Conservation (phyloP, 441 rosid genomes). For the Adansonia gregorii region DNA sequence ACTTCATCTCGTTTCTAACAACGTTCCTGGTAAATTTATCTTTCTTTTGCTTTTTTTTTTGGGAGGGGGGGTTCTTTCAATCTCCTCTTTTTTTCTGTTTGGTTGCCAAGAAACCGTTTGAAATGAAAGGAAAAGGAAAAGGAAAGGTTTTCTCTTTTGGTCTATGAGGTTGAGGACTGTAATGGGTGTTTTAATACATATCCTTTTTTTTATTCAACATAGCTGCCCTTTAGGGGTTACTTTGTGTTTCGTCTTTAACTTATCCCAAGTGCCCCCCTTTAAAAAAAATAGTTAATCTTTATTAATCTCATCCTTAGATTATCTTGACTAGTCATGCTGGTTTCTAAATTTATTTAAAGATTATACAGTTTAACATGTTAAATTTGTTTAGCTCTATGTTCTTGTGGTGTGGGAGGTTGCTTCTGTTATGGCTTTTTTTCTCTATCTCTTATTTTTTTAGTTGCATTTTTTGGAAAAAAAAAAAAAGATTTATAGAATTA, state of each 20-base stretch:
- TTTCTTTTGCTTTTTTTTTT: not conserved
- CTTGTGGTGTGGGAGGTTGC: not conserved
- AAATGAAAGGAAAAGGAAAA: not conserved
- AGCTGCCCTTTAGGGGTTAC: not conserved
- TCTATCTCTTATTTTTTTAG: not conserved
- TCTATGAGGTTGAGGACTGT: not conserved
- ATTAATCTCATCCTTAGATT: not conserved
- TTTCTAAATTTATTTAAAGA: not conserved
- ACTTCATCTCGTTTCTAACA: constrained; percentile 39
- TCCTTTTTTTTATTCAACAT: not conserved
- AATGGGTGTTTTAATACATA: constrained; percentile 1
- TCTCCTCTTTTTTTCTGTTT: constrained; percentile 27
- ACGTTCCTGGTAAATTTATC: constrained; percentile 42
- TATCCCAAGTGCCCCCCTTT: not conserved
- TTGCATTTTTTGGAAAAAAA: not conserved
- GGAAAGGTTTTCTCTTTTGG: not conserved
- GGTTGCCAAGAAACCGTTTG: constrained; percentile 25
- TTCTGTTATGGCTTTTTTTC: not conserved
- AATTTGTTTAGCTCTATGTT: not conserved
- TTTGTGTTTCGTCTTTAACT: not conserved
- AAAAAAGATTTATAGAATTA: not conserved
- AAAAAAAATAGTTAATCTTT: not conserved
- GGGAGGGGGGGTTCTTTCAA: not conserved
- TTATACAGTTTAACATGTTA: not conserved
- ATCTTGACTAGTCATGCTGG: not conserved